Evolutionary conservation across 768 basidiomycete species (phyloP).

Genomic region (Guyanaporus albipodus): DNA sequence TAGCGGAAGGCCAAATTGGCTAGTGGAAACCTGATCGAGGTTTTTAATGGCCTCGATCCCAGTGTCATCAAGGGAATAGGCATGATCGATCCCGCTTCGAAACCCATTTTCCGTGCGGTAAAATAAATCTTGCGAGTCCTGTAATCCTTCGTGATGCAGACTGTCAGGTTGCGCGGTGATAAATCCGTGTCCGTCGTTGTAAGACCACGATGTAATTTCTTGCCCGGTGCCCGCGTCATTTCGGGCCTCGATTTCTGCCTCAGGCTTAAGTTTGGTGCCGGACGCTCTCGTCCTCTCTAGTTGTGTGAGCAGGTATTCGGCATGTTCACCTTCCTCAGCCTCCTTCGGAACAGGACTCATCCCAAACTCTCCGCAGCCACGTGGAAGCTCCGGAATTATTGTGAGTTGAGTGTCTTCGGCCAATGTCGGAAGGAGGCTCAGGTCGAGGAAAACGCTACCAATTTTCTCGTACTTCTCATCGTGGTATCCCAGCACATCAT

Average conservation of each 20-base stretch:
- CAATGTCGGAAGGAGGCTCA: constrained; percentile 1
- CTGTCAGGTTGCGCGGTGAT: neutral
- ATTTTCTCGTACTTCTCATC: constrained; percentile 12
- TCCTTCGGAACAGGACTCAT: constrained; percentile 22
- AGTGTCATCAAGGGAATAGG: constrained; percentile 12
- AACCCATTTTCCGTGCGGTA: neutral
- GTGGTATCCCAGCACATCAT: constrained; percentile 11
- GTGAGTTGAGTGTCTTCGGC: constrained; percentile 8
- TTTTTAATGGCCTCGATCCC: constrained; percentile 9
- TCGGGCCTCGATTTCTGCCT: neutral
- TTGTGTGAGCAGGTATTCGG: constrained; percentile 25
- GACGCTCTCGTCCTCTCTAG: constrained; percentile 21
- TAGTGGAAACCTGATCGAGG: constrained; percentile 1
- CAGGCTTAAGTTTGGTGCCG: neutral
- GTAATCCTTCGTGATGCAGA: neutral
- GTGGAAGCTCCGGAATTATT: constrained; percentile 7
- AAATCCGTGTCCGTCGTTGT: neutral
- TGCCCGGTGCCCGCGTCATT: neutral
- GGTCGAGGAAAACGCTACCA: constrained; percentile 12
- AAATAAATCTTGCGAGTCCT: neutral
- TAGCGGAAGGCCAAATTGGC: constrained; percentile 2
- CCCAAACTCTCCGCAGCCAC: constrained; percentile 24
- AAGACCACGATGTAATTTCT: neutral
- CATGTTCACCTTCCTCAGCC: constrained; percentile 3
- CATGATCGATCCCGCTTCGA: neutral